Evolutionary conservation across 257 asterid genomes (phyloP), one percentile per base, ranked within the genome.

Genomic region (Misopates orontium): DNA sequence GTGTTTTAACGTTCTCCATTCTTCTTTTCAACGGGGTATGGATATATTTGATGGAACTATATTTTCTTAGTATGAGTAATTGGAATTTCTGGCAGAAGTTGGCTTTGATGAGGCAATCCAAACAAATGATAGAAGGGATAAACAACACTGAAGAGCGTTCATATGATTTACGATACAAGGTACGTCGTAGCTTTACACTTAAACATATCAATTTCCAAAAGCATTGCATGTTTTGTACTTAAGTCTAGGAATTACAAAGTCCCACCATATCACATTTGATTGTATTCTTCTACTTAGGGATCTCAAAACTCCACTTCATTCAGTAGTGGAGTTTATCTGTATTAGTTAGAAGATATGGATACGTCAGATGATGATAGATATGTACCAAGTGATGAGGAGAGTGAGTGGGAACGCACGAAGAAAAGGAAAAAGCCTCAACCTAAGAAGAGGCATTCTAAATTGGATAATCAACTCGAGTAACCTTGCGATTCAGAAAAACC

Each of bases 151-250:
- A 85, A 17, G 84, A 89, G 23, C 91, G 73, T 71, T 82, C 54
- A 19, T 93, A 93, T 75, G 92, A 80, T 76, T 77, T 90, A 66
- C 78, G 99, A 54, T 88, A 85, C 50, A 81, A 70, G 97, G 97
- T 88, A 83, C 40, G 9, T 54, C 50, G 52, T 64, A 31, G 18
- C 15, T 21, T 24, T 36, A 22, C 18, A 22, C 24, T 32, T 16
- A 8, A 10, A 28, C 16, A n/a, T 60, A 7, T 25, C 24, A 12
- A 31, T 47, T 56, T 67, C 5, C 56, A 44, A 21, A 10, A 39
- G 51, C n/a, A 20, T n/a, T 10, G 21, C 31, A 7, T 1, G 36
- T 0, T 15, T 6, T 20, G 14, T 60, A 40, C 41, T 21, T 23
- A 28, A 40, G 13, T 41, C 18, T 60, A 60, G 14, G 21, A 47